Evolutionary conservation across 1,284 basidiomycete species (phyloP).

Genomic region (Tilletia walkeri): DNA sequence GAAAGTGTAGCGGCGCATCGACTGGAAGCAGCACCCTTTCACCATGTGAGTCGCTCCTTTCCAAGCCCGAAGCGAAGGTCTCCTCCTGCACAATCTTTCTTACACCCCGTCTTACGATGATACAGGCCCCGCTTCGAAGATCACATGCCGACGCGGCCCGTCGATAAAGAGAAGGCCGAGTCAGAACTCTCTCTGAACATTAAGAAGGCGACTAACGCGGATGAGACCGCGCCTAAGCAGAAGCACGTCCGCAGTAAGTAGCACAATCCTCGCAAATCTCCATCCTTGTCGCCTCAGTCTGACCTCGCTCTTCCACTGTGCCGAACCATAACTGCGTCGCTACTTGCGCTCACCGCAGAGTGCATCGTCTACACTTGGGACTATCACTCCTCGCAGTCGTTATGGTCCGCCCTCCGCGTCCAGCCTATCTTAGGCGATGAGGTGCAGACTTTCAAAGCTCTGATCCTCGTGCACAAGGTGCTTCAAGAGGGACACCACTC

Average conservation of each 20-base stretch:
- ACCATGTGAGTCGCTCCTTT: too few species aligned
- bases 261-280: neutral
- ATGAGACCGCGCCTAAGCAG: conserved; percentile 55
- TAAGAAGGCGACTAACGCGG: conserved; percentile 52
- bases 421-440: conserved; percentile 55
- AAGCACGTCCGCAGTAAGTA: conserved; percentile 55
- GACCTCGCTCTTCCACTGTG: neutral
- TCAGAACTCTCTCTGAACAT: conserved; percentile 52
- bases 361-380: conserved; percentile 57
- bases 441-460: conserved; percentile 56
- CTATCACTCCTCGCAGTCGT: conserved; percentile 52
- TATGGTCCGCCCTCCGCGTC: conserved; percentile 53
- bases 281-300: neutral
- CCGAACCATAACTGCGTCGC: neutral
- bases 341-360: conserved; percentile 27
- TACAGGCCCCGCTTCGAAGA: conserved; percentile 19
- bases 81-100: too few species aligned
- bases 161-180: conserved; percentile 54
- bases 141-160: conserved; percentile 43
- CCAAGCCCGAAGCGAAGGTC: too few species aligned
- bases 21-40: too few species aligned
- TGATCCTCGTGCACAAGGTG: conserved; percentile 55
- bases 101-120: too few species aligned
- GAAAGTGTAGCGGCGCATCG: too few species aligned
- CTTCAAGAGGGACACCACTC: conserved; percentile 54